Base-by-base conservation (phyloP, 495 filamentous ascomycete species). In the Podospora didyma region DNA sequence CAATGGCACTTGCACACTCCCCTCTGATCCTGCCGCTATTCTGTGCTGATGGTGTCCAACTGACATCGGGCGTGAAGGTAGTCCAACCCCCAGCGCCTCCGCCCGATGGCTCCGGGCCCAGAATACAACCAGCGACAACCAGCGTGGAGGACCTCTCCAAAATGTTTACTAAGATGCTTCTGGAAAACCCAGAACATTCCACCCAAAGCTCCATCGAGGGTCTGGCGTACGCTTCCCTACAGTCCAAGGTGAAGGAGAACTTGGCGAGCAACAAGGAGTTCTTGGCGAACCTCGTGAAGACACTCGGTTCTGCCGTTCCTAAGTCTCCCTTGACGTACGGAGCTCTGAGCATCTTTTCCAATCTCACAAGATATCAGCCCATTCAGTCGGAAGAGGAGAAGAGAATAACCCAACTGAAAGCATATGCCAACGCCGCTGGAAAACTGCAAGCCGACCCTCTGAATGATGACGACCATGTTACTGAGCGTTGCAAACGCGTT, bases 381-480 rank as follows among this genome's bases (percentile, higher is more conserved):
- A 70, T 73, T n/a, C 75, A 90, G 19, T 86, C 90, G 11, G 93
- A 96, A 62, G 94, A 97, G 66, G 87, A 97, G 67, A 94, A 92
- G 74, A 87, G 88, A 54, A 87, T 99, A 68, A 79, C 80, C 2
- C 86, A 99, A 63, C 82, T 97, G 24, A 97, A 95, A 73, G 86
- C 90, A 2, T 97, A 97, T 64, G 92, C 94, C 20, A 89, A 96
- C 63, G 86, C 90, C 9, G 83, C 84, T 5, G 84, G 86, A 53
- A 80, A 84, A 26, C 67, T 82, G 10, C 73, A 83, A 20, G 75
- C 82, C 1, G 86, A 94, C 65, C 80, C 83, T 6, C 75, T 91
- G 3, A 86, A 89, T 57, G 80, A 87, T 49, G 84, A 96, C 45
- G 75, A 86, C 6, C 84, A 86, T 49, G 91, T 96, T 21, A 76